Evolutionary conservation across 2,329 filamentous ascomycete genomes (phyloP), one percentile per base, ranked within the genome.

Genomic region (Tolypocladium tundrense): DNA sequence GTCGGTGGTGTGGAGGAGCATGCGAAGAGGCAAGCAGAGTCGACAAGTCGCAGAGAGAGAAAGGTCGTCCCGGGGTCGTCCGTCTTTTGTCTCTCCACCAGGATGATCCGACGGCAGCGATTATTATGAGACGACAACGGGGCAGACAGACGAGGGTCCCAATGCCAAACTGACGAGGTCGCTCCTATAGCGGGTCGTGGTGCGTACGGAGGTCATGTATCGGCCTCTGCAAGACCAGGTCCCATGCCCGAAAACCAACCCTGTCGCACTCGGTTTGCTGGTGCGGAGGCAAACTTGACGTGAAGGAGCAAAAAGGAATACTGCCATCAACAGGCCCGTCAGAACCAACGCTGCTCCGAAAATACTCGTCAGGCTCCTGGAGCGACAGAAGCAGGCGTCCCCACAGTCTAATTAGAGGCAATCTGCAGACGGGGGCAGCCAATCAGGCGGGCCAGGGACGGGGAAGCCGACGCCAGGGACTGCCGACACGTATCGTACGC

Each of bases 331-430:
- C 31, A 31, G 42, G 43, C 39, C 48, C 33, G 54, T 24, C 40
- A 50, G 50, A 39, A 24, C 56, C 56, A 57, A 57, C 56, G 31
- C 27, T 4, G 50, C 16, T 21, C 53, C 53, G 45, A 52, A 58
- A 58, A 58, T 43, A 27, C 40, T 45, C 39, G 53, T 53, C 57
- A 37, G 53, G 39, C 37, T 53, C 55, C 31, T 27, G 40, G 37
- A 24, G 53, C 24, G 43, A 31, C 53, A 42, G 37, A 33, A 27
- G 56, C 52, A 55, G 45, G 33, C 41, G 61, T 60, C 57, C 56
- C 62, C 60, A 63, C 63, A 55, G 50, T 56, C 58, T 60, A 65
- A 63, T 66, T 61, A 64, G 58, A 57, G 57, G 63, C 56, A 62
- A 61, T 61, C 60, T 62, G 59, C 59, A 60, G 54, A 62, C 63